Percentiles rank a stretch among this genome's conserved stretches.
These are phyloP conservation scores for Ramaria rubella DNA, from an alignment of 768 basidiomycete species.

Conservation along the genomic window DNA sequence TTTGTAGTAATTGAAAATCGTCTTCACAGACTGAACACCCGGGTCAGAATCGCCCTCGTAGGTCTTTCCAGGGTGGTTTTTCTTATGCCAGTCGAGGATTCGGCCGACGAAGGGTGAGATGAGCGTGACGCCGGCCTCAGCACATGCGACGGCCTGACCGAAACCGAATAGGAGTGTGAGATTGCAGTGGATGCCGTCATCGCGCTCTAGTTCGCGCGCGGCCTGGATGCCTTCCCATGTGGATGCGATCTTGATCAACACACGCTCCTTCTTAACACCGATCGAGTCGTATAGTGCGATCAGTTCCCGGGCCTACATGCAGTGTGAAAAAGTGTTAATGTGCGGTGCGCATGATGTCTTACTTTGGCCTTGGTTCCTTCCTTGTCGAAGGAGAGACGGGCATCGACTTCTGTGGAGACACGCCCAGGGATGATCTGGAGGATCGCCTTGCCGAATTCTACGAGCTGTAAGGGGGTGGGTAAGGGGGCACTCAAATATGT, in stretches of 20 bases:
- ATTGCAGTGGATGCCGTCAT: constrained; percentile 96
- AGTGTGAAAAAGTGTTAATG: neutral
- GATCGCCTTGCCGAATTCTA: constrained; percentile 97
- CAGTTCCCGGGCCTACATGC: constrained; percentile 44
- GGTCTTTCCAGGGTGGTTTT: constrained; percentile 65
- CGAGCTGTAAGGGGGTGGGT: constrained; percentile 52
- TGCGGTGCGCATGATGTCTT: constrained; percentile 4
- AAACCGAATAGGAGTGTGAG: constrained; percentile 98
- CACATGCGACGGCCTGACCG: constrained; percentile 96
- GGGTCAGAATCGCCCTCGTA: constrained; percentile 93
- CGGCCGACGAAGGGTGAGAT: constrained; percentile 99
- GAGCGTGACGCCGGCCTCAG: constrained; percentile 95
- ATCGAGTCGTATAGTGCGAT: constrained; percentile 93
- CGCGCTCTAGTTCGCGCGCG: constrained; percentile 88
- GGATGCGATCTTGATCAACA: constrained; percentile 98
- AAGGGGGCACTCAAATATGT: neutral
- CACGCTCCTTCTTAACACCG: constrained; percentile 88
- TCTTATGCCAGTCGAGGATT: constrained; percentile 99
- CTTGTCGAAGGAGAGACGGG: constrained; percentile 94
- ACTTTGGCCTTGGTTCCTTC: constrained; percentile 84
- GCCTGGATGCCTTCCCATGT: constrained; percentile 99
- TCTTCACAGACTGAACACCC: constrained; percentile 91
- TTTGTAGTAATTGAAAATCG: constrained; percentile 99
- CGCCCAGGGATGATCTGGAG: constrained; percentile 93
- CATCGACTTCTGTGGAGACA: constrained; percentile 98